phyloP scores from a whole-genome alignment of 306 rosid genomes.

The Trichosanthes cucumerina region DNA sequence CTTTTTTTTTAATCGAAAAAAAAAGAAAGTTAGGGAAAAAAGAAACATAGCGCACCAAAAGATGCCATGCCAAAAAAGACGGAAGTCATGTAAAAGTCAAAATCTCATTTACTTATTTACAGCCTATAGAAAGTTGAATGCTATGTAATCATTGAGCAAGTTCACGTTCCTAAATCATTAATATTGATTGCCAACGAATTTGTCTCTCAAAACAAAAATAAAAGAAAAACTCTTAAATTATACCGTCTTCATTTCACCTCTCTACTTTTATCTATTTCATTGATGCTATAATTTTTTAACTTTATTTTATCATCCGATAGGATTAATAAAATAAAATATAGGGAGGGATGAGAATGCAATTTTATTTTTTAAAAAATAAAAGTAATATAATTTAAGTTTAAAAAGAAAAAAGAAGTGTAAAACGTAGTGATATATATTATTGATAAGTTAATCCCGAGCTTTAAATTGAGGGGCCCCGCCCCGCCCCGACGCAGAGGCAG shows the following conservation, averaged over 20 bases:
- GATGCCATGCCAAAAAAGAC: not conserved
- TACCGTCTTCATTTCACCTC: no score
- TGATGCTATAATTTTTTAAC: no score
- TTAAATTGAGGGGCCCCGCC: not conserved
- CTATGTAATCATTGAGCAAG: not conserved
- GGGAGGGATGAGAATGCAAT: no score
- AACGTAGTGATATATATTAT: not conserved
- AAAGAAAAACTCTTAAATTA: no score
- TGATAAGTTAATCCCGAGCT: not conserved
- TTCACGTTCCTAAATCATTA: not conserved
- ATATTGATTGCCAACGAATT: not conserved
- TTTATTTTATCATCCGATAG: no score
- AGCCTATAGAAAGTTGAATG: not conserved
- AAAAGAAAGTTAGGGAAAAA: not conserved
- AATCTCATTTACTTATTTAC: not conserved
- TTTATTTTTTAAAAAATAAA: no score
- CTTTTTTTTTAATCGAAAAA: no score
- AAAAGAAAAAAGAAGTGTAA: not conserved
- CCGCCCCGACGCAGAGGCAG: not conserved
- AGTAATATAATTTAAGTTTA: no score
- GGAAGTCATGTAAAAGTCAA: not conserved
- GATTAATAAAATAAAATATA: no score
- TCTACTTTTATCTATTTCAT: no score
- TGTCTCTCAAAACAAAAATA: no score
- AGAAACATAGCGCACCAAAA: not conserved